Evolutionary conservation across 495 filamentous ascomycete genomes (phyloP).

Genomic region (Chaetomium tenue): DNA sequence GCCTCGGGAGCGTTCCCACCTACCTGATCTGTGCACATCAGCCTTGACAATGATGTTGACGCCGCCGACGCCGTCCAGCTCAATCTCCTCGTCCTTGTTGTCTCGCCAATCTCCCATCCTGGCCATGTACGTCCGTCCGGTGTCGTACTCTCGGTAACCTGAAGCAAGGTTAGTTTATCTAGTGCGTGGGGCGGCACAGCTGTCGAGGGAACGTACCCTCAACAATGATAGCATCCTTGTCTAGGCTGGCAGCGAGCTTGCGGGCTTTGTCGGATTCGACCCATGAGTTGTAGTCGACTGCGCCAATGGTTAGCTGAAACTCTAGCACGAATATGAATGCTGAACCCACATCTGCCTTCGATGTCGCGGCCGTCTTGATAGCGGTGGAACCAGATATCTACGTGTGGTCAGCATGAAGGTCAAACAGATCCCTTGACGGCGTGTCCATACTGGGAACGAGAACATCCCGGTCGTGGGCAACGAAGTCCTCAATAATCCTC

Average conservation of each 20-base stretch:
- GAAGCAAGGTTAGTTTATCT: conserved; percentile 8
- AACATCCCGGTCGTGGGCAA: conserved; percentile 88
- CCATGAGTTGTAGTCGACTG: conserved; percentile 99
- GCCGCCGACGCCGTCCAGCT: conserved; percentile 92
- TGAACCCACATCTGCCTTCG: conserved; percentile 82
- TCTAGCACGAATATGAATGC: conserved; percentile 7
- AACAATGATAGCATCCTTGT: conserved; percentile 76
- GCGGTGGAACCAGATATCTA: conserved; percentile 98
- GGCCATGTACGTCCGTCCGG: conserved; percentile 81
- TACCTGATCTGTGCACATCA: conserved; percentile 92
- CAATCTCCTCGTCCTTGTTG: conserved; percentile 85
- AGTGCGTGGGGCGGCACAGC: background rate
- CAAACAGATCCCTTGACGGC: background rate
- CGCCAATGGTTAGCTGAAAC: conserved; percentile 22
- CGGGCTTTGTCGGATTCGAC: conserved; percentile 84
- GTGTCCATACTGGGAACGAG: conserved; percentile 82
- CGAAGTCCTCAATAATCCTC: conserved; percentile 90
- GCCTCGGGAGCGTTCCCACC: conserved; percentile 19
- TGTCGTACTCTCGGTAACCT: conserved; percentile 92
- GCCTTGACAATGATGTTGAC: conserved; percentile 98
- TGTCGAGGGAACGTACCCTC: conserved; percentile 58
- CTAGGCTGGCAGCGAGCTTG: conserved; percentile 66
- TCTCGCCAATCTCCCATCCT: conserved; percentile 86
- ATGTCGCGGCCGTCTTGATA: conserved; percentile 81
- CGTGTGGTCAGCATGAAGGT: conserved; percentile 32